A percentile compares a stretch with the other conserved stretches of the same genome.
phyloP scores from a whole-genome alignment of 148 eudicot genomes.

The Vaccinium darrowii region DNA sequence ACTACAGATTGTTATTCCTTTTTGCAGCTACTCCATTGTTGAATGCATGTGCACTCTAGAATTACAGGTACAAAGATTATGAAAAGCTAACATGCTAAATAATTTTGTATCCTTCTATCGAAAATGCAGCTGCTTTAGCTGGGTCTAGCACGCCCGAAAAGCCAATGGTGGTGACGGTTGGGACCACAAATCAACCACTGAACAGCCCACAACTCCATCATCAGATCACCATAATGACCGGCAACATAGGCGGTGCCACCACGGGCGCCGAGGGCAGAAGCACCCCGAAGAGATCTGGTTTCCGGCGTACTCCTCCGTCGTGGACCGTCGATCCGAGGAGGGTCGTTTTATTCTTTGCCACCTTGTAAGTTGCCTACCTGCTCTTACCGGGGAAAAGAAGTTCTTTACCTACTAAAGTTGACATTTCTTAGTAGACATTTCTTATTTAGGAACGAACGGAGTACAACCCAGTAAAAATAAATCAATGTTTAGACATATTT shows the following conservation, averaged over 20 bases:
- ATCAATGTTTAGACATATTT: too few species aligned
- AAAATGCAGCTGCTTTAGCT: conserved; percentile 46
- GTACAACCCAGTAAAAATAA: too few species aligned
- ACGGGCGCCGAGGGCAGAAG: conserved; percentile 36
- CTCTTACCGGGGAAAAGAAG: not conserved
- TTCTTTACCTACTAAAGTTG: not conserved
- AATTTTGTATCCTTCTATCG: not conserved
- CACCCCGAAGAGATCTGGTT: conserved; percentile 40
- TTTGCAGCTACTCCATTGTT: conserved; percentile 18
- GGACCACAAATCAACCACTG: conserved; percentile 29
- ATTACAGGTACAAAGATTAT: not conserved
- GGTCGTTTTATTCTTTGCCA: conserved; percentile 71
- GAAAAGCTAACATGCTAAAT: conserved; percentile 2
- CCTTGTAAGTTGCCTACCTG: conserved; percentile 51
- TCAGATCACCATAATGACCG: conserved; percentile 62
- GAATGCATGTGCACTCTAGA: conserved; percentile 15
- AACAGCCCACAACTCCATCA: conserved; percentile 49
- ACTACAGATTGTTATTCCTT: conserved; percentile 14
- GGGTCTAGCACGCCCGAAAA: conserved; percentile 53
- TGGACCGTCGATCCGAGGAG: conserved; percentile 57
- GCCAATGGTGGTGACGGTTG: conserved; percentile 31
- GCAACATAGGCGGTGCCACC: conserved; percentile 10
- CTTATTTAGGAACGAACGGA: too few species aligned
- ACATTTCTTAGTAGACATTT: not conserved
- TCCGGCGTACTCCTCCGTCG: conserved; percentile 44